Evolutionary conservation across 805 yeast species (phyloP), one percentile per base, ranked within the genome.

Genomic region (Kockiozyma suomiensis): DNA sequence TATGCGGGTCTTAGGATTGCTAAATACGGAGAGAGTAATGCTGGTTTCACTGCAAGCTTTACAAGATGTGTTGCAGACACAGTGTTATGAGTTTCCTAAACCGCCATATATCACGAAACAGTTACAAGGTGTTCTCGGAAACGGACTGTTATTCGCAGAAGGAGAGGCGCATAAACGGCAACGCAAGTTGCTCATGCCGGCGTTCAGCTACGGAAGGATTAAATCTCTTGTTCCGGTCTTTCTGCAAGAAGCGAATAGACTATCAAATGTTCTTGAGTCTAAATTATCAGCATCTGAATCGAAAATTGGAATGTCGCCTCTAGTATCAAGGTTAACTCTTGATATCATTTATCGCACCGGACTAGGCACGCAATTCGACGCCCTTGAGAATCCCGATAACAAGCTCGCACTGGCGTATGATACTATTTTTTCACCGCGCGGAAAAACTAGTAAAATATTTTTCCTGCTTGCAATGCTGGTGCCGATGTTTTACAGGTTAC

Each of bases 81-180:
- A 62, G 13, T 23, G 49, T 25, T 62, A 62, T 43, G 51, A 48
- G 10, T 62, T 62, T 32, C 30, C 46, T 23, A 62, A 62, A 40
- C 65, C 65, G 41, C 49, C 61, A 8, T 56, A 41, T 15, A 15
- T 62, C 28, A 47, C 37, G 10, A 38, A 43, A 32, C 37, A 32
- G 4, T 33, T 62, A 10, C 25, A 21, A 17, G 59, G 58, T 2
- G 35, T 62, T 13, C 53, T 62, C 8, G 66, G 66, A n/a, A 52
- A 59, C 35, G 63, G 64, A 15, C 12, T 62, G 17, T 15, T 62
- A 10, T 59, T 59, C 50, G 50, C 64, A 4, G 66, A 62, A 42
- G 66, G 66, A 25, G 66, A 62, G 10, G 50, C 12, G 46, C 66
- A 62, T 23, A 56, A 49, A 37, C 54, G 38, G 17, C 66, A 62